Evolutionary conservation across 2,329 filamentous ascomycete species (phyloP).

Genomic region (Fusarium denticulatum): DNA sequence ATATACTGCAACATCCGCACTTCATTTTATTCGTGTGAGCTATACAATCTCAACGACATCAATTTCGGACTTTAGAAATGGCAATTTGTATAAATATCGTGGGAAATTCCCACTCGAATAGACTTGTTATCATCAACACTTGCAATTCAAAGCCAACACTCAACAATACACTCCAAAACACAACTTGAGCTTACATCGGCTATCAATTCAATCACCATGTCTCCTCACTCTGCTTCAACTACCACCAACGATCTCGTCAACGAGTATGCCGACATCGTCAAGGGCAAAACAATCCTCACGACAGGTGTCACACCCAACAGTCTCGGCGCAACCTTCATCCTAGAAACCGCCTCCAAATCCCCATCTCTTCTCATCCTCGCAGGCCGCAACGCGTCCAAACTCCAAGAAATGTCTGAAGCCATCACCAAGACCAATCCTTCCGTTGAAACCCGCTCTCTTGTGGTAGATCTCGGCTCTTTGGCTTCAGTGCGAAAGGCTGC

Average conservation of each 20-base stretch:
- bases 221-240: slow-evolving; percentile 33
- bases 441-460: slow-evolving; percentile 48
- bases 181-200: neutral
- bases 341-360: slow-evolving; percentile 51
- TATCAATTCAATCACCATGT: slow-evolving; percentile 4
- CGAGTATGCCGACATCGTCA: slow-evolving; percentile 47
- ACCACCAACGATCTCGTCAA: slow-evolving; percentile 43
- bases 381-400: slow-evolving; percentile 55
- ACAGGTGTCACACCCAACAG: slow-evolving; percentile 55
- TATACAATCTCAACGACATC: neutral
- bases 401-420: slow-evolving; percentile 50
- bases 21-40: neutral
- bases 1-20: neutral
- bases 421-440: slow-evolving; percentile 47
- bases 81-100: neutral
- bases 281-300: slow-evolving; percentile 52
- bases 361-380: slow-evolving; percentile 57
- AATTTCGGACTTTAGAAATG: slow-evolving; percentile 17
- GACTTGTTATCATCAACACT: neutral
- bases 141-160: neutral
- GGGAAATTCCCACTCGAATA: neutral
- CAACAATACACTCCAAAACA: neutral
- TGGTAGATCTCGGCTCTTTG: slow-evolving; percentile 54
- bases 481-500: slow-evolving; percentile 53
- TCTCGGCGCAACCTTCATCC: slow-evolving; percentile 52